phyloP scores from a whole-genome alignment of 2,329 filamentous ascomycete genomes.

The Grosmannia penicillata region DNA sequence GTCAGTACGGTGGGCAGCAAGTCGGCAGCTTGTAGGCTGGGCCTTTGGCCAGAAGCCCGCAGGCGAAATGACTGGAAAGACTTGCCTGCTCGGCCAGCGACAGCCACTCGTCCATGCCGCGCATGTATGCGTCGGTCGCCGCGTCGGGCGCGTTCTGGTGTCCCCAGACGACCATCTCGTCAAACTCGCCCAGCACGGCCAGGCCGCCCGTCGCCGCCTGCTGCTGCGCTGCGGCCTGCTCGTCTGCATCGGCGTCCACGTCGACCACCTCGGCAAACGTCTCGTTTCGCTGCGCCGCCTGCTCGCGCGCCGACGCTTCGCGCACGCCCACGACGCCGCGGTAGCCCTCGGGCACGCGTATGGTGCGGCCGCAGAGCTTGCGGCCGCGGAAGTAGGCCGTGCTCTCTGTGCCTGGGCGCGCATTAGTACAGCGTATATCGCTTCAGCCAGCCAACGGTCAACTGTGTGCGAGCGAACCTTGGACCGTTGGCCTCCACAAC shows the following conservation, averaged over 20 bases:
- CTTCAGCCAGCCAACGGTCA: neutral
- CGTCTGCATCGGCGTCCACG: conserved; percentile 26
- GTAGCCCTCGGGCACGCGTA: conserved; percentile 59
- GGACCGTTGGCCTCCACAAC: conserved; percentile 52
- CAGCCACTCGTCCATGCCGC: conserved; percentile 70
- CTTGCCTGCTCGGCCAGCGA: conserved; percentile 40
- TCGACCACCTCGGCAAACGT: conserved; percentile 13
- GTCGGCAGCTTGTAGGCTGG: neutral
- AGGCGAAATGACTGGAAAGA: neutral
- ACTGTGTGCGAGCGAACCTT: neutral
- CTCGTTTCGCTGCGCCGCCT: conserved; percentile 8
- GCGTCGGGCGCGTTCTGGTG: conserved; percentile 55
- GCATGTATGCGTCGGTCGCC: conserved; percentile 53
- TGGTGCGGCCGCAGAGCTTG: conserved; percentile 53
- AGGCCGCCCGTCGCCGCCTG: conserved; percentile 38
- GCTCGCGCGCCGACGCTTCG: conserved; percentile 17
- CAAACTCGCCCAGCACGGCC: conserved; percentile 52
- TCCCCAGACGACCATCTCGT: conserved; percentile 68
- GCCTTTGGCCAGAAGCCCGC: neutral
- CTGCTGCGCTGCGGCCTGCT: conserved; percentile 13
- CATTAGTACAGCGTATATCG: neutral
- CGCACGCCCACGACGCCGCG: conserved; percentile 45
- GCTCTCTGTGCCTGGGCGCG: conserved; percentile 30
- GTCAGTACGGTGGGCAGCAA: too few relatives aligned
- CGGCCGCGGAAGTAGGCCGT: conserved; percentile 65